Conservation (phyloP, 129 eudicot genomes). For the Chrysanthemum seticuspe region DNA sequence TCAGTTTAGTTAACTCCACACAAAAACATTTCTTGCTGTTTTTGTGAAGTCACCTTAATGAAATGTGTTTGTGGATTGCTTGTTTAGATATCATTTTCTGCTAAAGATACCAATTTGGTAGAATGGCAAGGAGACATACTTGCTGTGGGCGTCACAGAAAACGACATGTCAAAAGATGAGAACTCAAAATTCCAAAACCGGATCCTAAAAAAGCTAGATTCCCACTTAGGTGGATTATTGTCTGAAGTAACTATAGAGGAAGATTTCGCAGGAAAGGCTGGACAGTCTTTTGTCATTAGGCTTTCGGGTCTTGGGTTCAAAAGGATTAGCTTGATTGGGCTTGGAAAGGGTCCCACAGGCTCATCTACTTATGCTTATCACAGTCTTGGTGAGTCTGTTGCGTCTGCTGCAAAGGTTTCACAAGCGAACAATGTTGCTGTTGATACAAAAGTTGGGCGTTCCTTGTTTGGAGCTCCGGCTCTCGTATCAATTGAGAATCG, state of each 20-base stretch:
- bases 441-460: too few relatives aligned
- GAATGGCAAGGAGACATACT: constrained; percentile 98
- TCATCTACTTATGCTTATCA: constrained; percentile 47
- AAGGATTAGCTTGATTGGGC: constrained; percentile 76
- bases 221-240: constrained; percentile 66
- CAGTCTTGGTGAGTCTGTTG: constrained; percentile 88
- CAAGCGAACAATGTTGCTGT: constrained; percentile 80
- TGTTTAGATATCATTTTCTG: constrained; percentile 65
- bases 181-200: constrained; percentile 70
- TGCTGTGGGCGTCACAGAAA: constrained; percentile 85
- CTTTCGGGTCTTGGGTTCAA: constrained; percentile 71
- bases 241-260: constrained; percentile 79
- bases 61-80: not conserved
- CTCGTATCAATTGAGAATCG: too few relatives aligned
- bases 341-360: constrained; percentile 55
- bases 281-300: constrained; percentile 77
- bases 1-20: too few relatives aligned
- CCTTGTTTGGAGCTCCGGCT: too few relatives aligned
- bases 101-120: constrained; percentile 71
- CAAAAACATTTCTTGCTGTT: not conserved
- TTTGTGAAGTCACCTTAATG: not conserved
- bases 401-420: constrained; percentile 72
- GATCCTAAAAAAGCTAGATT: constrained; percentile 62
- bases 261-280: constrained; percentile 83
- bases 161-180: constrained; percentile 75